These are phyloP conservation scores for Spiraea crenata DNA, from an alignment of 331 rosid species.

Conservation along the genomic window DNA sequence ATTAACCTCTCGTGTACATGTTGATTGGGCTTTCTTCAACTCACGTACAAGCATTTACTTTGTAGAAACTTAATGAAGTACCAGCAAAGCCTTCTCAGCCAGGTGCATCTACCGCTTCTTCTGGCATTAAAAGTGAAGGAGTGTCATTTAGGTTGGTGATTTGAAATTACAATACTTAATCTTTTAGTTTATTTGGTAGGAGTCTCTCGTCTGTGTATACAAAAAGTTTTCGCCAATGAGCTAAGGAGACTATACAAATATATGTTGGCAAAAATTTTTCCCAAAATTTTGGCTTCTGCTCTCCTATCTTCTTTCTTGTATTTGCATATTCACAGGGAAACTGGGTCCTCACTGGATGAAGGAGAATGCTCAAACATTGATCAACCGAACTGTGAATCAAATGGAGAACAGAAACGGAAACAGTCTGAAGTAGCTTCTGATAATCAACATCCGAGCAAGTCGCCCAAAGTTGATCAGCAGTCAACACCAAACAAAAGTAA, in stretches of 20 bases:
- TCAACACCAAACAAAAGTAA: slow-evolving; percentile 36
- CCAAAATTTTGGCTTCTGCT: not conserved
- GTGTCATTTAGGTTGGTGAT: slow-evolving; percentile 46
- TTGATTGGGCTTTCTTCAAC: slow-evolving; percentile 21
- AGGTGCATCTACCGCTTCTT: slow-evolving; percentile 32
- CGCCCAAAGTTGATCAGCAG: slow-evolving; percentile 40
- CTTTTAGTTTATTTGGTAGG: not conserved
- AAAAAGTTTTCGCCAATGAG: not conserved
- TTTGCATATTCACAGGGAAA: slow-evolving; percentile 49
- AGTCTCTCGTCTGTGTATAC: not conserved
- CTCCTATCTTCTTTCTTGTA: slow-evolving; percentile 9
- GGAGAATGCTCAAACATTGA: slow-evolving; percentile 30
- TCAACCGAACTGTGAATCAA: slow-evolving; percentile 23
- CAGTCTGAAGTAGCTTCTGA: slow-evolving; percentile 44
- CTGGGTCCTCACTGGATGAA: slow-evolving; percentile 39
- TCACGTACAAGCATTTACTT: slow-evolving; percentile 36
- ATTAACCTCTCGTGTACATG: slow-evolving; percentile 5
- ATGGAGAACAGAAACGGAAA: slow-evolving; percentile 59
- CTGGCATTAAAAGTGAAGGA: slow-evolving; percentile 34
- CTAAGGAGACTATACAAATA: not conserved
- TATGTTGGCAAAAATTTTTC: not conserved
- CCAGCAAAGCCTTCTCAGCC: slow-evolving; percentile 43
- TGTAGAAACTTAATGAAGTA: slow-evolving; percentile 79
- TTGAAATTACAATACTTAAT: slow-evolving; percentile 13
- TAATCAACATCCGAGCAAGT: slow-evolving; percentile 43